Conservation (phyloP, 257 asterid species). For the Rehmannia glutinosa region DNA sequence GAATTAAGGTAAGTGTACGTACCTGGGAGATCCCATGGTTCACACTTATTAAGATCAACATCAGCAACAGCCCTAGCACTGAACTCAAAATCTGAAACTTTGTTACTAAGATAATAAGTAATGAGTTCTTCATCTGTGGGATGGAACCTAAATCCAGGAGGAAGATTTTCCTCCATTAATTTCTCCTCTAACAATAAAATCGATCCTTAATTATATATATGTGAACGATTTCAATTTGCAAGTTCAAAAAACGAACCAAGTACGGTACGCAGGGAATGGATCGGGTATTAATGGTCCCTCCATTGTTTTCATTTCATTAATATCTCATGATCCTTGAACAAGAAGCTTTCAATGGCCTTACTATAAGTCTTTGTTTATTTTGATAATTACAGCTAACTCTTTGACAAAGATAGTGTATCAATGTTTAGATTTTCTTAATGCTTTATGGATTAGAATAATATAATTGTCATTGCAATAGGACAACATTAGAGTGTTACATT, state of each 20-base stretch:
- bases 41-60: slow-evolving; percentile 77
- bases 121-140: slow-evolving; percentile 88
- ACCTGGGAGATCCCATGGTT: slow-evolving; percentile 98
- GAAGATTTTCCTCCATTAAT: slow-evolving; percentile 63
- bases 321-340: slow-evolving; percentile 36
- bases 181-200: no score
- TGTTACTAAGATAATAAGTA: slow-evolving; percentile 55
- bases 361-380: slow-evolving; percentile 39
- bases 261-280: slow-evolving; percentile 11
- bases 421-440: slow-evolving; percentile 9
- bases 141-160: slow-evolving; percentile 88
- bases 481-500: not conserved
- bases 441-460: not conserved
- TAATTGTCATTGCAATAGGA: not conserved
- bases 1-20: not conserved
- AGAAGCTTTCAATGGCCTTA: slow-evolving; percentile 37
- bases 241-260: slow-evolving; percentile 13
- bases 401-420: slow-evolving; percentile 70
- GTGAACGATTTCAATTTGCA: not conserved
- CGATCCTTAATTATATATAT: no score
- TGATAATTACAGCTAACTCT: slow-evolving; percentile 66
- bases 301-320: not conserved
- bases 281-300: slow-evolving; percentile 31
- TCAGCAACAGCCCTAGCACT: slow-evolving; percentile 52
- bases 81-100: slow-evolving; percentile 55